A percentile compares a stretch with the other conserved stretches of the same genome.
These are phyloP conservation scores for Vinca minor DNA, from an alignment of 257 asterid species.

Conservation along the genomic window DNA sequence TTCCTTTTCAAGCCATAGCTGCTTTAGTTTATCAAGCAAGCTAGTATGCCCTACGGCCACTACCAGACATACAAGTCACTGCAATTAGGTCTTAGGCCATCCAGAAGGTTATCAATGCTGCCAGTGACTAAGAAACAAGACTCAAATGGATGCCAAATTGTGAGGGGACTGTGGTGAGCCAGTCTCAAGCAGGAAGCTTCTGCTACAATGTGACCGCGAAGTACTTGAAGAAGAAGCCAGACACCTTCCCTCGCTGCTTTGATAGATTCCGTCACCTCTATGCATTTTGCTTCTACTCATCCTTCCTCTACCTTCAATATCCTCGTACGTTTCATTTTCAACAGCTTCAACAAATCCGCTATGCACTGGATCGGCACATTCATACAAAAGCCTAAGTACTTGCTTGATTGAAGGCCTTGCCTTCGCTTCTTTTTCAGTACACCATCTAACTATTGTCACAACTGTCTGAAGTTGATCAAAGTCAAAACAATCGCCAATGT, in stretches of 20 bases:
- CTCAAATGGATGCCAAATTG: slow-evolving; percentile 38
- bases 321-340: slow-evolving; percentile 55
- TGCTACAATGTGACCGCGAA: slow-evolving; percentile 67
- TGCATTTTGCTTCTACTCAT: slow-evolving; percentile 44
- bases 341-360: slow-evolving; percentile 65
- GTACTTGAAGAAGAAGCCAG: slow-evolving; percentile 94
- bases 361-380: slow-evolving; percentile 65
- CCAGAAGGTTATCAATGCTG: too few relatives aligned
- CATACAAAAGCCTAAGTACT: slow-evolving; percentile 72
- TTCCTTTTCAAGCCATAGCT: not conserved
- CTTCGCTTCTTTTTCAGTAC: slow-evolving; percentile 74
- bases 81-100: not conserved
- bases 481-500: slow-evolving; percentile 54
- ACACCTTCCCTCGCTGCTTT: slow-evolving; percentile 56
- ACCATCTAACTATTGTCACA: slow-evolving; percentile 54
- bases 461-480: slow-evolving; percentile 65
- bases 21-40: not conserved
- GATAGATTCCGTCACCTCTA: slow-evolving; percentile 27
- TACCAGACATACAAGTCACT: not conserved
- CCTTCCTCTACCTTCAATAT: slow-evolving; percentile 40
- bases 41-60: not conserved
- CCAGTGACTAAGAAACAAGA: too few relatives aligned
- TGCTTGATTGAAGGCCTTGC: slow-evolving; percentile 87
- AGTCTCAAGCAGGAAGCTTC: slow-evolving; percentile 61
- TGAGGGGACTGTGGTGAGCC: slow-evolving; percentile 70